Conservation (phyloP, 2,329 filamentous ascomycete genomes). For the Didymellaceae sp. region DNA sequence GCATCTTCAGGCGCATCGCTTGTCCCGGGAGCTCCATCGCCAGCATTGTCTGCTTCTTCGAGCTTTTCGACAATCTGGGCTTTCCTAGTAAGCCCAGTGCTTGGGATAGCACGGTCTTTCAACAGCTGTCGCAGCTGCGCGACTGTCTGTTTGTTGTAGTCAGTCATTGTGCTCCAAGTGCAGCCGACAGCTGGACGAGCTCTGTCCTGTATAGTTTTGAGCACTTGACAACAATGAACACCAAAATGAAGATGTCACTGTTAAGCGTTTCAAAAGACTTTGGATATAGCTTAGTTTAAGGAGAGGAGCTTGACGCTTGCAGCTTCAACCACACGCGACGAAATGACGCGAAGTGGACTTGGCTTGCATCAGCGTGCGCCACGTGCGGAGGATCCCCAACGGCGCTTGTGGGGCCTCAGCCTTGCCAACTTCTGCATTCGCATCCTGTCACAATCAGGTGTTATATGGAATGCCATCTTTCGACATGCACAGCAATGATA, state of each 20-base stretch:
- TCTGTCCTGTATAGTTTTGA: neutral
- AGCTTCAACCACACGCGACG: conserved; percentile 13
- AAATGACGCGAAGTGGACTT: conserved; percentile 13
- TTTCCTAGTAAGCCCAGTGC: conserved; percentile 56
- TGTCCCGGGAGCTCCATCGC: conserved; percentile 14
- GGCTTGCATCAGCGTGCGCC: conserved; percentile 15
- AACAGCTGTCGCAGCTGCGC: conserved; percentile 54
- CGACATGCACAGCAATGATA: conserved; percentile 9
- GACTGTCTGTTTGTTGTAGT: conserved; percentile 57
- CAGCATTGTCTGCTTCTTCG: conserved; percentile 36
- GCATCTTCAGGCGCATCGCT: conserved; percentile 20
- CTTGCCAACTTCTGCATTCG: neutral
- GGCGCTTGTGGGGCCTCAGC: conserved; percentile 15
- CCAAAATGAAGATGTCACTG: neutral
- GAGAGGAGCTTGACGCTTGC: conserved; percentile 7
- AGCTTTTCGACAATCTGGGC: conserved; percentile 57
- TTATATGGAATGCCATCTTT: neutral
- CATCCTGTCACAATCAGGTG: neutral
- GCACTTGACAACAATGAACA: neutral
- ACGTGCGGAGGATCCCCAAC: conserved; percentile 9
- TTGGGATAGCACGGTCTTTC: conserved; percentile 55
- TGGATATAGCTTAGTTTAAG: neutral
- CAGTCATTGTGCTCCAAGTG: conserved; percentile 35
- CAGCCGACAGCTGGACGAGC: no score
- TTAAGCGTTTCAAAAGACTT: no score